phyloP scores from a whole-genome alignment of 1,284 basidiomycete genomes.

The Ustilago hordei region DNA sequence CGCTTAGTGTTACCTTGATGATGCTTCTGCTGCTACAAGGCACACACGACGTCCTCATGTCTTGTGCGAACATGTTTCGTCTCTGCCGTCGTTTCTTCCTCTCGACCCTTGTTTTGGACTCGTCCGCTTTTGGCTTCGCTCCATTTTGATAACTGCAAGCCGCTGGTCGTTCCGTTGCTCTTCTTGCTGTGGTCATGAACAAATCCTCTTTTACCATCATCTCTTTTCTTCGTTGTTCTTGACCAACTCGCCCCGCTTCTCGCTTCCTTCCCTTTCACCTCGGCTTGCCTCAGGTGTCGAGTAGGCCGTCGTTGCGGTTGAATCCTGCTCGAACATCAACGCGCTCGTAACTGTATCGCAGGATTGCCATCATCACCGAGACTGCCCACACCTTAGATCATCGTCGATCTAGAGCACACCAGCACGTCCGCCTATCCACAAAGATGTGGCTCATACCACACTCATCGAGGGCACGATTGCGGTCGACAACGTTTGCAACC shows the following conservation, averaged over 20 bases:
- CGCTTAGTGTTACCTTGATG: constrained; percentile 5
- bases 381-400: not conserved
- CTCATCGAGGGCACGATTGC: not conserved
- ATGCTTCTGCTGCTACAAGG: not conserved
- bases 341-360: not conserved
- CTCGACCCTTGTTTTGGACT: constrained; percentile 2
- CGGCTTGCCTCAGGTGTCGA: constrained; percentile 5
- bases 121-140: not conserved
- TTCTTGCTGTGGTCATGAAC: not conserved
- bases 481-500: not conserved
- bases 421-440: not conserved
- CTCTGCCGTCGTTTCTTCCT: constrained; percentile 18
- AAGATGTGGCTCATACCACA: constrained; percentile 8
- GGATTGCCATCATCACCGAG: not conserved
- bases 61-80: not conserved
- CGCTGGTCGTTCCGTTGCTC: not conserved
- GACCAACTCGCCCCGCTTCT: not conserved
- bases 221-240: not conserved
- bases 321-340: constrained; percentile 5
- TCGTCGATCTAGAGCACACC: not conserved
- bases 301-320: constrained; percentile 7
- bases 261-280: not conserved
- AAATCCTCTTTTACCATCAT: not conserved
- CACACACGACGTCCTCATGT: not conserved
- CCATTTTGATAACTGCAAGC: not conserved